Evolutionary conservation across 2,329 filamentous ascomycete species (phyloP), one percentile per base, ranked within the genome.

Genomic region (Ophiostoma quercus): DNA sequence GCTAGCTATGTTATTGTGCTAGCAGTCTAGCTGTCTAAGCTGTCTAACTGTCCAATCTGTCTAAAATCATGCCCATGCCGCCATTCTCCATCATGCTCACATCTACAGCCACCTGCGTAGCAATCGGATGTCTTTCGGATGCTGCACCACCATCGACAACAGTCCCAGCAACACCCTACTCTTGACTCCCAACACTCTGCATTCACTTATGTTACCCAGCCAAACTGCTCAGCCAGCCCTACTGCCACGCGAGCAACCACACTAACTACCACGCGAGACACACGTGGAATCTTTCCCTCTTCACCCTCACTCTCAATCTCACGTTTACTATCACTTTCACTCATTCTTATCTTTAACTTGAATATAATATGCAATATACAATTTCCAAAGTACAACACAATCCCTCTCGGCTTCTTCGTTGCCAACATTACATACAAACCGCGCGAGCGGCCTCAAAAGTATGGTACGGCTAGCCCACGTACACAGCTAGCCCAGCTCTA

Each of bases 401-500:
- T n/a, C 25, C 19, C 60, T 37, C 29, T 37, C 29, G 16, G 12
- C 34, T 39, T 65, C 62, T n/a, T 7, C 11, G 62, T 41, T 25
- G 62, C 62, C 34, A 65, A 9, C 22, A 41, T 22, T 39, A 65
- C 62, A 65, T 41, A 65, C 62, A 65, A 22, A n/a, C 34, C 62
- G 62, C 62, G 62, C 19, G 62, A 65, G 62, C 62, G 62, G 11
- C 39, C 62, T 25, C 19, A 6, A 8, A 11, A 65, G 62, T 65
- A 65, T 65, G 62, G 14, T 39, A 19, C 39, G 62, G 62, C 62
- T 34, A 39, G 62, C 34, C 62, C 39, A 7, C 65, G 65, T 67
- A n/a, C 65, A 41, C 65, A 66, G 62, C 62, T 34, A 65, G 62
- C 62, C 62, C 39, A 69, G 67, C 62, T 65, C 62, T 65, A 65